Evolutionary conservation across 805 yeast genomes (phyloP), one percentile per base, ranked within the genome.

Genomic region (Wickerhamomyces chaumierensis): DNA sequence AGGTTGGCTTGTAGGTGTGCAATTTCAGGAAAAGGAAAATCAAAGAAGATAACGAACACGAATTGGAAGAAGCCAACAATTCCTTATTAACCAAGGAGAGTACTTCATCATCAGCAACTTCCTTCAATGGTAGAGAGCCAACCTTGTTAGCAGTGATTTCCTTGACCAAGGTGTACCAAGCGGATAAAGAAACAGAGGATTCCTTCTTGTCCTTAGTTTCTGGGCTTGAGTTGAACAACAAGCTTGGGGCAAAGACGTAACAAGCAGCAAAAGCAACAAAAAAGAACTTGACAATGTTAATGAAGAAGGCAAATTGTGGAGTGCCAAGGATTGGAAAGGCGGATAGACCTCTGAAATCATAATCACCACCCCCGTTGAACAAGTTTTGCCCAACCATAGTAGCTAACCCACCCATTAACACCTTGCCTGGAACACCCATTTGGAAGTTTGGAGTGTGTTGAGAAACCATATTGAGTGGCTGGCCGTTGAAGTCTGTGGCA

Each of bases 361-460:
- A 44, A 15, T 31, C 33, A 16, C 35, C 43, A 5, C 62, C n/a
- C n/a, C n/a, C 65, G 15, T 36, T 33, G 31, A 47, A 52, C 42
- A 53, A 36, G 20, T 45, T 47, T 33, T 49, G 50, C 19, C 71
- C 73, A 60, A 65, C 62, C 41, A 69, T 60, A 2, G 71, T 62
- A 33, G 72, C 72, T 58, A 68, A 57, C 25, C 74, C 74, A n/a
- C 73, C 75, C 46, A 69, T 49, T 21, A 69, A 47, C 34, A 60
- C 48, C 46, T 65, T 66, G 15, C 53, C 61, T 53, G 56, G 55
- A 8, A 53, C 13, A n/a, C 53, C 54, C 45, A 53, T 40, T 36
- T 50, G 53, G 33, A 47, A 47, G 14, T 36, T 39, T 19, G 27
- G 27, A 44, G 17, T 36, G 53, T 48, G 55, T 27, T 47, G 48